phyloP scores from a whole-genome alignment of 2,329 filamentous ascomycete genomes.

The Fusarium azukiicola region DNA sequence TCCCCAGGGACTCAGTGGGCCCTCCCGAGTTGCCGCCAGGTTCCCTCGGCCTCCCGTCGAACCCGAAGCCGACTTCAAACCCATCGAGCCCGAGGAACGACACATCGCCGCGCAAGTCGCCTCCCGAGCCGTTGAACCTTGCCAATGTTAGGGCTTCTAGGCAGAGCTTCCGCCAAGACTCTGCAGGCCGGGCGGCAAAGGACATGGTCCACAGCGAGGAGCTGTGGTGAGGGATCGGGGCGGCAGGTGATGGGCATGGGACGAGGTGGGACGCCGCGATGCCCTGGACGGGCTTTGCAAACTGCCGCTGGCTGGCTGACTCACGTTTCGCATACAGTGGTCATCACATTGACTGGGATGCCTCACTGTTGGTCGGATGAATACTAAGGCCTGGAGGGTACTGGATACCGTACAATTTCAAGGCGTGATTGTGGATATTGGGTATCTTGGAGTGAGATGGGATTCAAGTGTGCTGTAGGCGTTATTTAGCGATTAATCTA shows the following conservation, averaged over 20 bases:
- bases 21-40: slow-evolving; percentile 51
- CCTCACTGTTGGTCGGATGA: slow-evolving; percentile 1
- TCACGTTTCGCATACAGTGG: slow-evolving; percentile 26
- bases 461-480: neutral
- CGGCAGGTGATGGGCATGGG: neutral
- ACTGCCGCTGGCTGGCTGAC: slow-evolving; percentile 41
- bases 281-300: slow-evolving; percentile 6
- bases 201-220: slow-evolving; percentile 43
- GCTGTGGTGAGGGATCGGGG: slow-evolving; percentile 30
- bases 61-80: slow-evolving; percentile 50
- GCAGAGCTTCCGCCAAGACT: slow-evolving; percentile 30
- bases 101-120: slow-evolving; percentile 42
- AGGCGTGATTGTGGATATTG: slow-evolving; percentile 1
- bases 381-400: neutral
- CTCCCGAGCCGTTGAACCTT: slow-evolving; percentile 41
- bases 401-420: slow-evolving; percentile 19
- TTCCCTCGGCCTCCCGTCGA: slow-evolving; percentile 56
- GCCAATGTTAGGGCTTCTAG: slow-evolving; percentile 31
- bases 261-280: neutral
- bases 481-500: slow-evolving; percentile 15
- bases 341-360: slow-evolving; percentile 7
- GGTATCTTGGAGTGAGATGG: neutral
- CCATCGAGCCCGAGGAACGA: slow-evolving; percentile 37
- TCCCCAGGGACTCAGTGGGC: slow-evolving; percentile 37
- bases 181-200: slow-evolving; percentile 28